Base-by-base conservation (phyloP, 192 early-diverging fungal species). In the Backusella tuberculispora region DNA sequence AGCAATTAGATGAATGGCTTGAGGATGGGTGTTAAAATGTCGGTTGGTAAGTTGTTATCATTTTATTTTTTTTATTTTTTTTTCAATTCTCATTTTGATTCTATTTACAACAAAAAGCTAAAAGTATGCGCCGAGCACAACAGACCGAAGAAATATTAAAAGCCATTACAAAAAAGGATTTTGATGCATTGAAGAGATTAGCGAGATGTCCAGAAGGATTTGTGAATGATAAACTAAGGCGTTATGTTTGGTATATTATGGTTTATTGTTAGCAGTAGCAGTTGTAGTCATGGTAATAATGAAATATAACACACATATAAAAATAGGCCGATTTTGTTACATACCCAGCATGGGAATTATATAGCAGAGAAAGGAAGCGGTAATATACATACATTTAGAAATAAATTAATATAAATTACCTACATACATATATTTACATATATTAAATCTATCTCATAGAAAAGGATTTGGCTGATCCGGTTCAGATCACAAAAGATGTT, bases 401-500 rank as follows among this genome's bases (percentile, higher is more conserved):
- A 21, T 24, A 53, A 13, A 41, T 26, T 4, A 43, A 45, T 15
- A 38, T 8, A 19, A 14, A 6, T 67, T 10, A 46, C 42, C 38
- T 48, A 2, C 4, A n/a, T 17, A 38, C 9, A 72, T n/a, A 43
- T 34, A 29, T 4, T 19, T 40, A n/a, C 53, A 6, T 38, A 56
- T 63, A 6, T 8, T 38, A 9, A 24, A 34, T 34, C 29, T 34
- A 34, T 34, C 2, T 34, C 14, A 19, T 74, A 79, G 81, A 74
- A 21, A 75, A 83, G 48, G 77, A 79, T 21, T 66, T 83, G 47
- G 56, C 71, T 26, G 81, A 83, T 63, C 64, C 74, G 5, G 66
- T 76, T 17, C 81, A 83, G 40, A 83, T 83, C 12, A 50, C 66
- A 21, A 83, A 83, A 63, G 81, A 83, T 29, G 78, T 83, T 19